Conservation (phyloP, 2,329 filamentous ascomycete genomes). For the Eurotiales sp. region DNA sequence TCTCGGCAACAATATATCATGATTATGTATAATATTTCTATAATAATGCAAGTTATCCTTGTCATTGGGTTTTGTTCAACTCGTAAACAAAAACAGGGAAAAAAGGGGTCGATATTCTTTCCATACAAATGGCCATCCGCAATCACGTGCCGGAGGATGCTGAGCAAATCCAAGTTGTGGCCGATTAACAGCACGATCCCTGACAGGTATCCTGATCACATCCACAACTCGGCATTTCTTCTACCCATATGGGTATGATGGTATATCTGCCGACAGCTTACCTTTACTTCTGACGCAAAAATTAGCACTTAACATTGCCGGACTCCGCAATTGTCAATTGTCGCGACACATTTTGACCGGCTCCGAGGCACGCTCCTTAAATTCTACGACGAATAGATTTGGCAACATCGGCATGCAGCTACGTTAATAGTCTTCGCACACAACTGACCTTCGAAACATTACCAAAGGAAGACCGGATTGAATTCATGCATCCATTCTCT, state of each 20-base stretch:
- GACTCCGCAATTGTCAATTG: background rate
- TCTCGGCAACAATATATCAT: background rate
- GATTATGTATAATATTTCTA: background rate
- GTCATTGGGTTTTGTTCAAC: background rate
- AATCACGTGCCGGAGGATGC: too few species aligned
- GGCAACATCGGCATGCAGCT: background rate
- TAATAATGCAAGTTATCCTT: background rate
- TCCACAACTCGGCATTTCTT: too few species aligned
- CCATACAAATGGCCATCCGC: too few species aligned
- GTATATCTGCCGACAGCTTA: background rate
- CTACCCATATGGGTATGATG: background rate
- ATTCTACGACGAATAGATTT: background rate
- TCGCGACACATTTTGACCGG: background rate
- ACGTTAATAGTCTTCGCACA: background rate
- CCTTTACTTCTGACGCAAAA: background rate
- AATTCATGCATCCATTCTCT: conserved; percentile 93
- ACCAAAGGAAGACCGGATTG: conserved; percentile 13
- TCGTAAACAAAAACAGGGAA: too few species aligned
- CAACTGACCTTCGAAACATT: background rate
- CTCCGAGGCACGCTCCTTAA: background rate
- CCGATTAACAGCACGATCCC: too few species aligned
- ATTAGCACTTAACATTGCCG: background rate
- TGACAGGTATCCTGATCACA: too few species aligned
- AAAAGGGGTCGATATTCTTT: too few species aligned
- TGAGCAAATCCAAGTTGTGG: too few species aligned